Evolutionary conservation across 2,329 filamentous ascomycete genomes (phyloP).

Genomic region (Xenoacremonium recifei): DNA sequence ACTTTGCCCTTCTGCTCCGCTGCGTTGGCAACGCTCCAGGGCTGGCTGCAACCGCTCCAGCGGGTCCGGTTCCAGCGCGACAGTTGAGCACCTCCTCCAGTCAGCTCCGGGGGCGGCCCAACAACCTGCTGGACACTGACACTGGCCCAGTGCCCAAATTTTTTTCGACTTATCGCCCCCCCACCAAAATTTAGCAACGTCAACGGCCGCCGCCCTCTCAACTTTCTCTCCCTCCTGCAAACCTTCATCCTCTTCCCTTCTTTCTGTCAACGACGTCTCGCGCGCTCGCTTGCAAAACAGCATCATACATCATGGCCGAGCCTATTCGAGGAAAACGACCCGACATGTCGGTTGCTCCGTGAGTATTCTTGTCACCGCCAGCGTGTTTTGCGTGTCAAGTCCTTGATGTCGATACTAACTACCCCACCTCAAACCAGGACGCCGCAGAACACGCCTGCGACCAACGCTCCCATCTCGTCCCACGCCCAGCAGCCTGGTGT

Average conservation of each 20-base stretch:
- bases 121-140: conserved; percentile 28
- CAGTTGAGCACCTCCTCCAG: background rate
- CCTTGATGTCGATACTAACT: conserved; percentile 32
- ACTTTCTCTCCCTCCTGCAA: conserved; percentile 33
- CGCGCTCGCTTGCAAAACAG: conserved; percentile 20
- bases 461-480: conserved; percentile 94
- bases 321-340: conserved; percentile 63
- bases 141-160: conserved; percentile 36
- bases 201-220: conserved; percentile 32
- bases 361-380: conserved; percentile 34
- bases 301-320: conserved; percentile 54
- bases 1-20: too few species aligned
- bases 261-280: conserved; percentile 29
- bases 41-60: too few species aligned
- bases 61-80: too few species aligned
- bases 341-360: conserved; percentile 58
- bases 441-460: conserved; percentile 95
- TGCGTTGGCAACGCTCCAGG: too few species aligned
- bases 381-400: conserved; percentile 2
- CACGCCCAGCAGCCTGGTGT: conserved; percentile 95
- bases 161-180: conserved; percentile 35
- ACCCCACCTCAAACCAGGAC: conserved; percentile 67
- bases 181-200: conserved; percentile 40
- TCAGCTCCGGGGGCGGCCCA: conserved; percentile 29
- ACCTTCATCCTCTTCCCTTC: conserved; percentile 24